phyloP scores from a whole-genome alignment of 1,139 yeast species.

The Geotrichum australiense region DNA sequence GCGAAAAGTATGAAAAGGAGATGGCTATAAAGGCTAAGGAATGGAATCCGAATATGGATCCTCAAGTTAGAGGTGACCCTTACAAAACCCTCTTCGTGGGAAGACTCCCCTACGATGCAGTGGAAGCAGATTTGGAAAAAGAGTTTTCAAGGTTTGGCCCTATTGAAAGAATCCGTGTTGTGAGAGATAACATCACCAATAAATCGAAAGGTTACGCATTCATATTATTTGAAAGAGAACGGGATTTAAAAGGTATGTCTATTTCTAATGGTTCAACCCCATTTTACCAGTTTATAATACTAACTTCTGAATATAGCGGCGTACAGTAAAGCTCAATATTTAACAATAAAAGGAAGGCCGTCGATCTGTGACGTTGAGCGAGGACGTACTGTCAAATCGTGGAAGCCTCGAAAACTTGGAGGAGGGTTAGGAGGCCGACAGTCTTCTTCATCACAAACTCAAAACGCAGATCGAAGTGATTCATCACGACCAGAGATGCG shows the following conservation, averaged over 20 bases:
- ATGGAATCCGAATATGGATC: conserved; percentile 53
- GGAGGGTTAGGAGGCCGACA: conserved; percentile 70
- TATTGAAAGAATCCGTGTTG: conserved; percentile 60
- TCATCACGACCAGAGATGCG: conserved; percentile 12
- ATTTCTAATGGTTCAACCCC: too few species aligned
- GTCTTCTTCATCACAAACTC: conserved; percentile 32
- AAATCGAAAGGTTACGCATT: conserved; percentile 82
- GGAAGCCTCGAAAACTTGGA: conserved; percentile 75
- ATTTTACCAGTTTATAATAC: conserved; percentile 18
- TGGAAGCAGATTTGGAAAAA: conserved; percentile 62
- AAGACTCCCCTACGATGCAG: conserved; percentile 56
- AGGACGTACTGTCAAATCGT: conserved; percentile 64
- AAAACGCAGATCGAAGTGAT: conserved; percentile 1
- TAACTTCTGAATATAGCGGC: conserved; percentile 35
- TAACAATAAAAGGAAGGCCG: conserved; percentile 45
- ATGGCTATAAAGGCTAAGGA: conserved; percentile 34
- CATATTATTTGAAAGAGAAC: conserved; percentile 56
- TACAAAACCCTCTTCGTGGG: conserved; percentile 71
- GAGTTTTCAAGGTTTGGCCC: conserved; percentile 62
- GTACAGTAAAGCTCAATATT: conserved; percentile 50
- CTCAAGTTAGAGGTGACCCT: conserved; percentile 66
- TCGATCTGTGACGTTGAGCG: conserved; percentile 78
- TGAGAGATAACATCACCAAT: conserved; percentile 47
- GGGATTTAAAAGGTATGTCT: conserved; percentile 42
- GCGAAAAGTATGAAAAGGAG: conserved; percentile 29